phyloP scores from a whole-genome alignment of 139 green algal species.

The Chlorella sp. region DNA sequence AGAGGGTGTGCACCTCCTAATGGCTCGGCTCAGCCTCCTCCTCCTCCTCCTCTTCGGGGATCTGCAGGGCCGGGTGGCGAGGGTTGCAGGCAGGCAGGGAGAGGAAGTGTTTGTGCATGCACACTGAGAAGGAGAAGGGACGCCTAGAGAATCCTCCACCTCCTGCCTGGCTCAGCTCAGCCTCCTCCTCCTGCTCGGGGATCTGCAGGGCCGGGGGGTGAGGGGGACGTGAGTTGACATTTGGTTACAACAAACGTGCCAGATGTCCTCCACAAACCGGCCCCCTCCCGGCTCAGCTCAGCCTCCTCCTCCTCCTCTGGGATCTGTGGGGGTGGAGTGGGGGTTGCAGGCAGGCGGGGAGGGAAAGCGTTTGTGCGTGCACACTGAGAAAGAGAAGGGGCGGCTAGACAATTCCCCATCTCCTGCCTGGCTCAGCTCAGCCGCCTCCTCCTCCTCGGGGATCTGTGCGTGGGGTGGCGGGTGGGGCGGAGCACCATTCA shows the following conservation, averaged over 20 bases:
- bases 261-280: slow-evolving; percentile 84
- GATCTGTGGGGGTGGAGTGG: no score
- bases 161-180: background rate
- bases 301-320: slow-evolving; percentile 83
- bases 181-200: background rate
- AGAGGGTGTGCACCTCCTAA: background rate
- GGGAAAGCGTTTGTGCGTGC: no score
- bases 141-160: background rate
- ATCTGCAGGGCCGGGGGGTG: background rate
- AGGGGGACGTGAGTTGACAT: background rate
- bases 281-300: slow-evolving; percentile 89
- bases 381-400: no score
- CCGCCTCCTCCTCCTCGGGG: slow-evolving; percentile 49
- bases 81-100: no score
- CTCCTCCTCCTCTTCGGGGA: background rate
- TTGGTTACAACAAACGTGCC: no score
- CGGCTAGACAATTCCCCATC: background rate
- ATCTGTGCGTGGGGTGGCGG: slow-evolving; percentile 50
- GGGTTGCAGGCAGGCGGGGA: no score
- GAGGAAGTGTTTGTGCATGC: no score
- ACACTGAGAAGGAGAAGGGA: no score
- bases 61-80: no score
- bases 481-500: no score
- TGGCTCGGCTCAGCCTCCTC: background rate
- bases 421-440: background rate